Base-by-base conservation (phyloP, 1,284 basidiomycete genomes). In the Pseudozyma thailandica region DNA sequence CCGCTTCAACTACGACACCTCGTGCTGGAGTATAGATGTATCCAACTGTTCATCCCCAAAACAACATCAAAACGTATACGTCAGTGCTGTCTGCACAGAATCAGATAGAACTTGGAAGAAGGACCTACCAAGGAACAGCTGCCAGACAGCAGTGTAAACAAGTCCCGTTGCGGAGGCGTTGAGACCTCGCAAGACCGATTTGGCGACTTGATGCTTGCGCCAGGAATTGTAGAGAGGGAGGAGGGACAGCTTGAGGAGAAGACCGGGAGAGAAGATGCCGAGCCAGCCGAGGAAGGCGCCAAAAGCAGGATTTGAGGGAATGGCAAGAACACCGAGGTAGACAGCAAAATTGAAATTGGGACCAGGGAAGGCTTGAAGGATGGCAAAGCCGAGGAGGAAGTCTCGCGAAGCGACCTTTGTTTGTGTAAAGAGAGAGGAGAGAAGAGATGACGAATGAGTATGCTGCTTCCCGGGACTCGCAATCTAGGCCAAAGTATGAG, bases 291-390 rank as follows among this genome's bases (percentile, higher is more conserved):
- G 77, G 4, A 88, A 35, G 0, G 85, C 87, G 3, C 87, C 87
- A 1, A 86, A 70, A 5, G 84, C 78, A 0, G 84, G 79, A 18
- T 83, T 74, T 5, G 53, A 61, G 1, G 79, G 77, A 3, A 84
- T 37, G 0, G 84, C 82, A 33, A 89, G 84, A 6, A 86, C 85
- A 20, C 88, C 88, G 28, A 88, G 85, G 70, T 86, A 88, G 20
- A 86, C 85, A 4, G 88, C 86, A 75, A 85, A 88, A 76, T 87
- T 87, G 81, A 89, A 89, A 76, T 88, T 87, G 13, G 88, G 88
- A 2, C 88, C 87, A 83, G 82, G 82, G 37, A 80, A 74, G 2
- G 82, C 82, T 70, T 75, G 83, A n/a, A 85, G 73, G 59, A 88
- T 85, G 12, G 88, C 87, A 35, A 89, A 85, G 10, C 88, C 86